Base-by-base conservation (phyloP, 83 land plant species). In the Larix sibirica region DNA sequence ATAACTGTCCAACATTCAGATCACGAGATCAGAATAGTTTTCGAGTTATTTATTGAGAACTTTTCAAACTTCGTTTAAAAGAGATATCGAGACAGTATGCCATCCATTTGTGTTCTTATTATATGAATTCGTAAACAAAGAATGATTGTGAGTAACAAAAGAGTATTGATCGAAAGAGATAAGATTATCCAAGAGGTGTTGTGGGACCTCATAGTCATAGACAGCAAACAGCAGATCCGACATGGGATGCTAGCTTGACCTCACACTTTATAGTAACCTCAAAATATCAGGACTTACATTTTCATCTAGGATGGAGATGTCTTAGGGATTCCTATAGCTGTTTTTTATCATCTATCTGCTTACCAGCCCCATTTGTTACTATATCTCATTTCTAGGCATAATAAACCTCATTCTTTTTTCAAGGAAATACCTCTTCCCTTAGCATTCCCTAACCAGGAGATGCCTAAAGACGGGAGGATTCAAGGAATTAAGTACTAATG, bases 1-100 rank as follows among this genome's bases (percentile, higher is more conserved):
- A 67, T 82, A 87, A 13, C 95, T 92, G 94, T 71, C 0, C 14
- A 78, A 31, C 58, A 62, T 42, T 44, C 56, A 73, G 44, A 73
- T 42, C 18, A 73, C 56, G 21, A 73, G 56, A 73, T 44, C 54
- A 73, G 26, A 69, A 73, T 73, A 20, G 10, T 36, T 44, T 42
- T 20, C 42, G 3, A 73, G 12, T 40, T 38, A 44, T n/a, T 17
- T 2, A 21, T 50, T 50, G 16, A 73, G 28, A 82, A 74, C 4
- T 50, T 21, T 31, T 36, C 58, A 13, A 44, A 44, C 54, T 40
- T 16, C 44, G 40, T 71, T 20, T 38, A 18, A 23, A 40, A 71
- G 18, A 33, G 58, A 73, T 9, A 71, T 42, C 0, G 42, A n/a
- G 26, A n/a, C 24, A 40, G 13, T 23, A 33, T 18, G 23, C 24